Base-by-base conservation (phyloP, 768 basidiomycete species). In the Austroboletus festivus region DNA sequence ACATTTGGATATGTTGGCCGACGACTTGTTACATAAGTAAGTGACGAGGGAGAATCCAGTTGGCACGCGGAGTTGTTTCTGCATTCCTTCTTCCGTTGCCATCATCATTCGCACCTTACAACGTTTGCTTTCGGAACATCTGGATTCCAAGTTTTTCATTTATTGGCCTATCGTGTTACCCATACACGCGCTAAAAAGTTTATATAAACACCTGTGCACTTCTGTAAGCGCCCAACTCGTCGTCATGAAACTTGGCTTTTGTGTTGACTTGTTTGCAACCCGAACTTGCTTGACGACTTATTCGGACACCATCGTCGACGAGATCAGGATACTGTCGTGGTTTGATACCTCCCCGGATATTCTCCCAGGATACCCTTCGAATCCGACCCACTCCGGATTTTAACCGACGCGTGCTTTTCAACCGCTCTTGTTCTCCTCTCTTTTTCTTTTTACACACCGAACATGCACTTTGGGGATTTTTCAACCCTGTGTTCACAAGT, bases 391-490 rank as follows among this genome's bases (percentile, higher is more conserved):
- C 41, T 31, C 41, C 22, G 18, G 45, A 38, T 50, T n/a, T 33
- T 31, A 48, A n/a, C 47, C 26, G 38, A 52, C 50, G 35, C 43
- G 50, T 28, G 1, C 43, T 42, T 51, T 38, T 41, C n/a, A 28
- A 7, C 31, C 12, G 19, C 42, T n/a, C 16, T 40, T 28, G 20
- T 37, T 38, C 19, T 28, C 31, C n/a, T 33, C 46, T 28, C 21
- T 41, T 30, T 11, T 28, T 18, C 39, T 28, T 45, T 41, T 41
- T 19, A 34, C 45, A 9, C 33, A 30, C 28, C 48, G 42, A 57
- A 57, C 26, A 77, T 80, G 85, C 71, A 70, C 54, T 89, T 91
- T 64, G 88, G 88, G 50, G 84, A 89, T 60, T 91, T 89, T 66
- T 64, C 73, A 60, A 70, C 79, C 18, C 71, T 88, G 44, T 92